Percentiles rank a stretch among this genome's conserved stretches.
Evolutionary conservation across 2,329 filamentous ascomycete genomes (phyloP).

Genomic region (Apiospora koreana): DNA sequence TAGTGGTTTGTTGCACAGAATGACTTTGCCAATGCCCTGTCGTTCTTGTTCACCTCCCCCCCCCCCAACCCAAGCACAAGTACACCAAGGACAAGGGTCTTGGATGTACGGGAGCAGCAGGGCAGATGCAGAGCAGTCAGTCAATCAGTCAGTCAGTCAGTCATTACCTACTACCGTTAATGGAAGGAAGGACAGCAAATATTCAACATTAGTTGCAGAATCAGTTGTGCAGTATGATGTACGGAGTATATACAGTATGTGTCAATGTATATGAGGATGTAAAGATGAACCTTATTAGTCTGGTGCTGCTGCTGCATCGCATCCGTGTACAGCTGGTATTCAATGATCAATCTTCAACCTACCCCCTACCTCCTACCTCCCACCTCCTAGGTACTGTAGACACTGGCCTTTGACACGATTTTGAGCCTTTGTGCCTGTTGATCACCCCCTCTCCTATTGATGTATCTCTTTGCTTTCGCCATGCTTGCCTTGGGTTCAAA

Average conservation of each 20-base stretch:
- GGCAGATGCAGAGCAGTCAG: background rate
- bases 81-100: background rate
- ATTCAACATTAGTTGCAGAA: too few species aligned
- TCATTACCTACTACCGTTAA: background rate
- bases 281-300: background rate
- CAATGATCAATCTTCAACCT: too few species aligned
- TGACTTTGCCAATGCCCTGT: background rate
- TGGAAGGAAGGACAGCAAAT: background rate
- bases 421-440: background rate
- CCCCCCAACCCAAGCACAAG: background rate
- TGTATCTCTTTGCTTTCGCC: background rate
- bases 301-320: background rate
- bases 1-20: conserved; percentile 1
- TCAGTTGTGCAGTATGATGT: background rate
- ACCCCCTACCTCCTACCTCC: too few species aligned
- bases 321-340: background rate
- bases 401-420: background rate
- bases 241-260: background rate
- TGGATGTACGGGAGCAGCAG: conserved; percentile 7
- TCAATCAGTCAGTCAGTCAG: background rate
- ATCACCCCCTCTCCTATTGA: background rate
- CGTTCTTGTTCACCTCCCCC: background rate
- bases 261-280: background rate
- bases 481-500: background rate
- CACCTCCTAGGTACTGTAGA: too few species aligned